Evolutionary conservation across 1,284 basidiomycete species (phyloP), one percentile per base, ranked within the genome.

Genomic region (Hypsizygus ulmarius): DNA sequence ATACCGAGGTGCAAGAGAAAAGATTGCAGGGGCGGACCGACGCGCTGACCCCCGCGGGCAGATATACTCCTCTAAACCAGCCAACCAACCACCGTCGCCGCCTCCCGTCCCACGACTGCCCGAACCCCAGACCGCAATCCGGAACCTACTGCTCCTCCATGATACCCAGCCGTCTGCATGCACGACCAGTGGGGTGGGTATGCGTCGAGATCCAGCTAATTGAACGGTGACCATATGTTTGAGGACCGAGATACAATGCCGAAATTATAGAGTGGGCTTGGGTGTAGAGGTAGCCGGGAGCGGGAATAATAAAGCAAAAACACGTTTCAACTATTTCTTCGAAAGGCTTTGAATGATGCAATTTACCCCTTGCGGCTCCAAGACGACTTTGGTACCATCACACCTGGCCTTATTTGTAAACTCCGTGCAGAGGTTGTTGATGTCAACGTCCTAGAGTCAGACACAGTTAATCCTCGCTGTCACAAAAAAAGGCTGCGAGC

Each of bases 341-440:
- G 66, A 54, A n/a, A 88, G 71, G 45, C 68, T 73, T 61, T 85
- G 78, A 51, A 88, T 69, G 57, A 89, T 81, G 51, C 77, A 73
- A 54, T 73, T 70, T 54, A 88, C 82, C 27, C 82, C 79, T 57
- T 77, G 71, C 11, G 85, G 85, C 60, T 89, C 84, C 42, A 89
- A 68, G 15, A 89, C 87, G 35, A 89, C 84, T 67, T 87, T 87
- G 27, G 79, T 81, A 27, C 89, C 88, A 54, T 90, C 87, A 60
- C 88, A 91, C 43, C 79, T 75, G 39, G 89, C 88, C 68, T 91
- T 90, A 59, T 67, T 76, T 36, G 86, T 78, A 60, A 91, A 89
- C 64, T 90, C 85, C 7, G 78, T 62, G 60, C 88, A 91, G 14
- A 91, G 70, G 42, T 84, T 74, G 55, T 85, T 87, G 53, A 91